phyloP scores from a whole-genome alignment of 495 filamentous ascomycete species.

The Oleoguttula mirabilis region DNA sequence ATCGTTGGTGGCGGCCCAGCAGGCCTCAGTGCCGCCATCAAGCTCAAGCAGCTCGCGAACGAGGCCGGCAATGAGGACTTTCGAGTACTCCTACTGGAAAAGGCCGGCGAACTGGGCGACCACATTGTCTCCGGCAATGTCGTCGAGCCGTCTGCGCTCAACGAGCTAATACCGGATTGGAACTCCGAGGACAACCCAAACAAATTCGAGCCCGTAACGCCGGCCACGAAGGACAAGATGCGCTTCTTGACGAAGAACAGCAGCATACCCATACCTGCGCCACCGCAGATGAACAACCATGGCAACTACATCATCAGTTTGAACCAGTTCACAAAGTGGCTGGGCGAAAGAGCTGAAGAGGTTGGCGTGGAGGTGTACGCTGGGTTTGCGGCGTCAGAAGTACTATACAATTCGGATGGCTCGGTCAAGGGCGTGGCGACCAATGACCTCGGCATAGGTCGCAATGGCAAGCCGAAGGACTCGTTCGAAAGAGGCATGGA shows the following conservation, averaged over 20 bases:
- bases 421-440: constrained; percentile 91
- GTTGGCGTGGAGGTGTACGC: constrained; percentile 97
- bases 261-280: constrained; percentile 68
- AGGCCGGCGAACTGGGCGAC: constrained; percentile 87
- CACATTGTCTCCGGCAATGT: constrained; percentile 96
- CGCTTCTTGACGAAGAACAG: constrained; percentile 80
- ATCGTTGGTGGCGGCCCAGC: constrained; percentile 94
- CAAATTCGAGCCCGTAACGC: constrained; percentile 72
- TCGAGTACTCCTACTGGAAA: constrained; percentile 83
- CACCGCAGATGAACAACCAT: constrained; percentile 96
- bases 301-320: constrained; percentile 96
- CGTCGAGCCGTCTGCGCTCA: constrained; percentile 75
- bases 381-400: constrained; percentile 86
- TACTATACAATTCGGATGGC: constrained; percentile 77
- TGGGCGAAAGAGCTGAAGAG: constrained; percentile 89
- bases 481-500: constrained; percentile 97
- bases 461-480: constrained; percentile 74
- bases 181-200: constrained; percentile 72
- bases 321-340: constrained; percentile 88
- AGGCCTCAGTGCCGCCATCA: constrained; percentile 84
- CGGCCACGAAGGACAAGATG: constrained; percentile 76
- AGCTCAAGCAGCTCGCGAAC: constrained; percentile 89
- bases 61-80: constrained; percentile 95
- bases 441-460: constrained; percentile 77
- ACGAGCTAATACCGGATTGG: constrained; percentile 92